Evolutionary conservation across 202 grass and related monocot species (phyloP).

Genomic region (Saccharum hybrid): DNA sequence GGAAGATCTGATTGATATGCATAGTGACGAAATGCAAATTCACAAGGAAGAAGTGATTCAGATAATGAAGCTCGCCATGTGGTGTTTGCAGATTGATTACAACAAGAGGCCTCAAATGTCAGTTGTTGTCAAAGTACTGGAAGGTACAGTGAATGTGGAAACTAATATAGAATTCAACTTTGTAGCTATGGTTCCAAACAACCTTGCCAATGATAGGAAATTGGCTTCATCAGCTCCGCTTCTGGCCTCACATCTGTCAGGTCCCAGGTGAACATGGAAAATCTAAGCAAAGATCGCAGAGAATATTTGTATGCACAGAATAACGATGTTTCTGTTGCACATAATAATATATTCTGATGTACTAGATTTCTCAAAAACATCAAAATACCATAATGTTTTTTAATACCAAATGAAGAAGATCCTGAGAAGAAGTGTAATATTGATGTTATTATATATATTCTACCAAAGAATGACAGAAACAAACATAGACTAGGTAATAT

Average conservation of each 20-base stretch:
- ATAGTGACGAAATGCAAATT: neutral
- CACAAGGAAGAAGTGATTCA: constrained; percentile 25
- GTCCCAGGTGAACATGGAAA: constrained; percentile 28
- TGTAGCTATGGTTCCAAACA: neutral
- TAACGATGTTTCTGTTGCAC: neutral
- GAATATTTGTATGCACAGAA: neutral
- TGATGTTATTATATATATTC: too few relatives aligned
- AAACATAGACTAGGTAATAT: too few relatives aligned
- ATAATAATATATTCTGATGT: neutral
- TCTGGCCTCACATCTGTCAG: constrained; percentile 26
- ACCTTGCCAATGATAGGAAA: neutral
- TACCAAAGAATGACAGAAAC: too few relatives aligned
- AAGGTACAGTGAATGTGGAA: constrained; percentile 36
- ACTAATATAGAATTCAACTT: constrained; percentile 37
- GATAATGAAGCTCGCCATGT: constrained; percentile 21
- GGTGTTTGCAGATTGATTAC: constrained; percentile 44
- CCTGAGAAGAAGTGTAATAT: too few relatives aligned
- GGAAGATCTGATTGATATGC: constrained; percentile 33
- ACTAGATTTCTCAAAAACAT: neutral
- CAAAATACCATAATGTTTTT: neutral
- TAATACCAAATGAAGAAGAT: neutral
- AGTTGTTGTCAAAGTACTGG: constrained; percentile 42
- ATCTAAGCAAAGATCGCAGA: neutral
- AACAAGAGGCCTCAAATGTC: constrained; percentile 46
- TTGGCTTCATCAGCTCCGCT: constrained; percentile 21